Conservation (phyloP, 1,284 basidiomycete genomes). For the Schizophyllum amplum region DNA sequence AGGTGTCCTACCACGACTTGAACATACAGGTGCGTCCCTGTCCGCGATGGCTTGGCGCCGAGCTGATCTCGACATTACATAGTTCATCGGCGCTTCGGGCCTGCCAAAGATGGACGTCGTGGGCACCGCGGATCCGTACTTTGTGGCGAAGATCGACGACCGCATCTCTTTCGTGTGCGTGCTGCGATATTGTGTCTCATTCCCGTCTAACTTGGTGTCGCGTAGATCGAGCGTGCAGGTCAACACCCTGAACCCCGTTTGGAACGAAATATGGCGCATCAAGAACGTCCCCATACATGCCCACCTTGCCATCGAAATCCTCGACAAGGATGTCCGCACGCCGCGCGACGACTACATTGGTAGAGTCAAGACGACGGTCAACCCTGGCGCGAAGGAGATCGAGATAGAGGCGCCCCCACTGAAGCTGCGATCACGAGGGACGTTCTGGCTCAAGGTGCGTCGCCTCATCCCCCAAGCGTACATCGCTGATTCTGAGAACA, state of each 20-base stretch:
- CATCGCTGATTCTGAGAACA: background rate
- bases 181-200: background rate
- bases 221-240: conserved; percentile 56
- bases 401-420: conserved; percentile 43
- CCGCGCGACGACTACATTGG: conserved; percentile 59
- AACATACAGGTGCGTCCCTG: conserved; percentile 31
- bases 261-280: conserved; percentile 67
- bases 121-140: conserved; percentile 63
- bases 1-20: conserved; percentile 39
- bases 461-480: background rate
- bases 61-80: background rate
- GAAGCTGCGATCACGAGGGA: conserved; percentile 42
- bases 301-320: conserved; percentile 44
- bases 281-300: conserved; percentile 64
- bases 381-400: conserved; percentile 50
- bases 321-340: conserved; percentile 58
- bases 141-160: conserved; percentile 58
- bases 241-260: conserved; percentile 53
- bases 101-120: conserved; percentile 66
- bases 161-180: conserved; percentile 55
- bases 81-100: conserved; percentile 63
- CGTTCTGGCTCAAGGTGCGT: conserved; percentile 59
- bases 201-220: background rate
- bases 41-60: background rate
- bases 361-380: conserved; percentile 45